These are phyloP conservation scores for Heterobasidion annosum DNA, from an alignment of 1,284 basidiomycete species.

Conservation along the genomic window DNA sequence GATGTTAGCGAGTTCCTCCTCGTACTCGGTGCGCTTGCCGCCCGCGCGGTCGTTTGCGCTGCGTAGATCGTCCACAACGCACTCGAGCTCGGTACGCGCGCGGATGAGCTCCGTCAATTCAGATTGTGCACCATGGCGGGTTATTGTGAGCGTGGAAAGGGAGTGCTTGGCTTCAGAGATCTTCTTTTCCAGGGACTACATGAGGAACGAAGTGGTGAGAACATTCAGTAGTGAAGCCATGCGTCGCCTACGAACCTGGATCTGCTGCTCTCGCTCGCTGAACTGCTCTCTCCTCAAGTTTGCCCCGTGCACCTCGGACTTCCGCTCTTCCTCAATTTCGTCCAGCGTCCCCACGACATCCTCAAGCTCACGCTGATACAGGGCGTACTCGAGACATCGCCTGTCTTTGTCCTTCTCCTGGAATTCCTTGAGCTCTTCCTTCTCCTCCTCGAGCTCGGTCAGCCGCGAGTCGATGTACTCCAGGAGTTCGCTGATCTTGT, in stretches of 20 bases:
- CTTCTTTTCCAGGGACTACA: constrained; percentile 64
- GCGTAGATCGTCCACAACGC: constrained; percentile 75
- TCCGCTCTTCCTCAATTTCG: constrained; percentile 76
- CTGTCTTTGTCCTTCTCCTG: constrained; percentile 94
- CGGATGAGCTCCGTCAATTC: constrained; percentile 78
- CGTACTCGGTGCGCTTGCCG: constrained; percentile 54
- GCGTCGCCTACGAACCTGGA: constrained; percentile 46
- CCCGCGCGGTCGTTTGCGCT: constrained; percentile 53
- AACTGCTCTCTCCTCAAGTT: constrained; percentile 78
- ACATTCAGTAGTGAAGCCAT: background rate
- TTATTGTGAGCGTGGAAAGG: constrained; percentile 60
- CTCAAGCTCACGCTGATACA: constrained; percentile 86
- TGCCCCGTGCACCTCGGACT: constrained; percentile 75
- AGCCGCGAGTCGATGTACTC: constrained; percentile 89
- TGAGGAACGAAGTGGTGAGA: background rate
- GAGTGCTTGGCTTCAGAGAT: constrained; percentile 67
- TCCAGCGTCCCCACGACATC: constrained; percentile 83
- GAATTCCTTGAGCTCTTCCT: constrained; percentile 95
- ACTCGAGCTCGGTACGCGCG: constrained; percentile 73
- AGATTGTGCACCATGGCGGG: constrained; percentile 63
- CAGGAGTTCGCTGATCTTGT: constrained; percentile 87
- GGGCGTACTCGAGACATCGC: constrained; percentile 90
- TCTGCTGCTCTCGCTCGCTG: constrained; percentile 76
- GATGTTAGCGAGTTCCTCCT: constrained; percentile 57
- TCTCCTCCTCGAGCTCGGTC: constrained; percentile 91